These are phyloP conservation scores for Boletus reticuloceps DNA, from an alignment of 768 basidiomycete species.

Conservation along the genomic window DNA sequence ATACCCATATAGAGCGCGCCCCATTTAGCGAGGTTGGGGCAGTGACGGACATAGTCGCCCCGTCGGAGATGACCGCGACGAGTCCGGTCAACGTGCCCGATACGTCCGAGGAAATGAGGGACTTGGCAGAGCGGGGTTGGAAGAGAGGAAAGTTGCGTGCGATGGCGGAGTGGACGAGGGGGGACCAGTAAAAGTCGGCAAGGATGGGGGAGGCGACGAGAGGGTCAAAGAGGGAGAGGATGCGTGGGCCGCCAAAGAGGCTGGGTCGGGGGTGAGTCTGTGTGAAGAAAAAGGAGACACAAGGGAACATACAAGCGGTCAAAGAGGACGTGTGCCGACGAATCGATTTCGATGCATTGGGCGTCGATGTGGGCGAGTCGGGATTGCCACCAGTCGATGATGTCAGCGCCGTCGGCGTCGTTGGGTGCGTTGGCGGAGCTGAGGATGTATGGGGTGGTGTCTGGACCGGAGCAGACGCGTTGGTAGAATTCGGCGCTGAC, in stretches of 20 bases:
- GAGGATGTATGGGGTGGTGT: conserved; percentile 31
- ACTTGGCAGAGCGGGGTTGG: conserved; percentile 31
- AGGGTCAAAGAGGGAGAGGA: conserved; percentile 42
- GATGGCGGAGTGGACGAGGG: conserved; percentile 48
- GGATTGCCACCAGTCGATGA: conserved; percentile 51
- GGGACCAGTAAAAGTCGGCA: conserved; percentile 50
- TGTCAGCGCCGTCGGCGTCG: conserved; percentile 37
- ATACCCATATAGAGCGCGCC: conserved; percentile 47
- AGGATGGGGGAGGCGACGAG: conserved; percentile 50
- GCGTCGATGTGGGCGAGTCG: conserved; percentile 36
- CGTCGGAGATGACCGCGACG: conserved; percentile 57
- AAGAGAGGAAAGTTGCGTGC: conserved; percentile 46
- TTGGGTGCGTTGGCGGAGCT: conserved; percentile 36
- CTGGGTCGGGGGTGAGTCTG: conserved; percentile 22
- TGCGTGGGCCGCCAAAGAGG: conserved; percentile 42
- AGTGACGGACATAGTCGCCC: conserved; percentile 61
- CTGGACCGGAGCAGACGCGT: conserved; percentile 39
- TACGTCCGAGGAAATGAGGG: conserved; percentile 17
- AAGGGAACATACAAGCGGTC: conserved; percentile 42
- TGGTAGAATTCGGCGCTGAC: conserved; percentile 52
- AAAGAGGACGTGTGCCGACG: conserved; percentile 40
- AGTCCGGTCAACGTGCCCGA: conserved; percentile 38
- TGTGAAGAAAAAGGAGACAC: not conserved
- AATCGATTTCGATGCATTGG: conserved; percentile 45
- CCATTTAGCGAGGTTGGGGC: conserved; percentile 48